These are phyloP conservation scores for Yamadazyma songkhlaensis DNA, from an alignment of 1,139 yeast genomes.

Conservation along the genomic window DNA sequence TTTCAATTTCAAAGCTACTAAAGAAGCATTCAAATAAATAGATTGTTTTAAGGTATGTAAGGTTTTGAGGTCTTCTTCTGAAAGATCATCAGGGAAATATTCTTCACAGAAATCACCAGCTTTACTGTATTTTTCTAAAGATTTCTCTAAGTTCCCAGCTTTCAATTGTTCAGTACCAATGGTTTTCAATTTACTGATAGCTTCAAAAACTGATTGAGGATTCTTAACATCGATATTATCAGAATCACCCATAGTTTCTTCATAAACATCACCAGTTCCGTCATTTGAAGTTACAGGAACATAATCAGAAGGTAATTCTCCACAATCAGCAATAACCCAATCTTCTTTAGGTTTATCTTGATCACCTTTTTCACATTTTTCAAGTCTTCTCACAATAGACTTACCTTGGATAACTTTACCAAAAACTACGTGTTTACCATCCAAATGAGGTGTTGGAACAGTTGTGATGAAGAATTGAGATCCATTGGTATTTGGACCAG, in stretches of 20 bases:
- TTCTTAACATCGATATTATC: conserved; percentile 57
- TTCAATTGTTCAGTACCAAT: conserved; percentile 79
- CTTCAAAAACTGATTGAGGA: conserved; percentile 64
- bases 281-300: conserved; percentile 54
- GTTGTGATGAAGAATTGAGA: conserved; percentile 92
- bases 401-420: conserved; percentile 87
- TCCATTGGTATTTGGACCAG: conserved; percentile 94
- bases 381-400: conserved; percentile 74
- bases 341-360: conserved; percentile 64
- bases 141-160: conserved; percentile 51
- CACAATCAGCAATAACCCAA: conserved; percentile 76
- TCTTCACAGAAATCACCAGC: conserved; percentile 67
- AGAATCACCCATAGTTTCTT: conserved; percentile 74
- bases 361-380: conserved; percentile 60
- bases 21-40: conserved; percentile 67
- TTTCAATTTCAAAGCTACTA: conserved; percentile 67
- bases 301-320: conserved; percentile 65
- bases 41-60: conserved; percentile 58
- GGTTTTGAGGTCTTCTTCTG: conserved; percentile 49
- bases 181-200: conserved; percentile 65
- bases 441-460: conserved; percentile 79
- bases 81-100: conserved; percentile 70
- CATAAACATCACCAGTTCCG: conserved; percentile 84
- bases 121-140: conserved; percentile 69
- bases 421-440: conserved; percentile 95